Base-by-base conservation (phyloP, 306 rosid species). In the Argentina anserina region DNA sequence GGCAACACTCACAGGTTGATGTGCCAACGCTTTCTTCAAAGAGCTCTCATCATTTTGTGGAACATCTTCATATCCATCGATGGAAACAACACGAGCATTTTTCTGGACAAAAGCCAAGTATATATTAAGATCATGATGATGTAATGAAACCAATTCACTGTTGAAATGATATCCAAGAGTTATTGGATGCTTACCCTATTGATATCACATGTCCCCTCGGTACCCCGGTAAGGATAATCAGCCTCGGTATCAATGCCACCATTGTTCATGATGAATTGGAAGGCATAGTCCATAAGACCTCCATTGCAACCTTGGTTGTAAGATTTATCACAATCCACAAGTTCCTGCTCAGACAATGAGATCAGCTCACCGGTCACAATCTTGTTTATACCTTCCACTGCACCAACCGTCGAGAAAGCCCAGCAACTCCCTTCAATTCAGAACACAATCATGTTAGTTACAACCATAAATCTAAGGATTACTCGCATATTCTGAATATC, bases 261-360 rank as follows among this genome's bases (percentile, higher is more conserved):
- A 76, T 94, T 94, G 29, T 87, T 62, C 5, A 77, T 39, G 45
- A 94, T 86, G 56, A 89, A 94, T 1, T 91, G 80, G 46, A 86
- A 94, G 45, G 91, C 98, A 70, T 94, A 61, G 71, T 94, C 98
- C 97, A 94, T 94, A 7, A 94, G 96, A 26, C 97, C 98, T 18
- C 98, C 97, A 77, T 94, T 88, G 85, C 98, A 94, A 31, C 98
- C 97, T 85, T 79, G 79, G 90, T 94, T 91, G 59, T 71, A 91
- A 23, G 80, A 31, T 29, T 0, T 86, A 18, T 94, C 98, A 76
- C 97, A 94, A 55, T 94, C 97, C 26, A 94, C 97, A 72, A 94
- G 75, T 66, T 94, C 98, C 78, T 94, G 98, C 75, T 94, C 97
- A 0, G 97, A 94, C 10, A 94, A 67, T 39, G 92, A 45, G 69